A percentile compares a stretch with the other conserved stretches of the same genome.
phyloP scores from a whole-genome alignment of 106 monocot genomes.

The Dioscorea dumetorum region DNA sequence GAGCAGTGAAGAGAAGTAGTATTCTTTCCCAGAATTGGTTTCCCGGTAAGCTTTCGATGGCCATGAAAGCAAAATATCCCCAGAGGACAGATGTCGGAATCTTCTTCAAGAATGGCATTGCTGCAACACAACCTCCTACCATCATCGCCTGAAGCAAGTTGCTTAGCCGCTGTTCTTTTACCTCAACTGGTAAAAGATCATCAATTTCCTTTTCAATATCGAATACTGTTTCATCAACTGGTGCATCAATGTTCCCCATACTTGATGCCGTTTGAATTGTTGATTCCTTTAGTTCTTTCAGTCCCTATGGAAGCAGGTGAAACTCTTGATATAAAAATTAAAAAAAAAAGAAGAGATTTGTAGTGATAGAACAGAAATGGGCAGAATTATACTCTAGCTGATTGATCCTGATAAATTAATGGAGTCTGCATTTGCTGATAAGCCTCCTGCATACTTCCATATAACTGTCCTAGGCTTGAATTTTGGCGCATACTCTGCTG shows the following conservation, averaged over 20 bases:
- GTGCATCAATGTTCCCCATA: slow-evolving; percentile 63
- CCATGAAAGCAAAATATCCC: slow-evolving; percentile 93
- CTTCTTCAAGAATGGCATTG: slow-evolving; percentile 69
- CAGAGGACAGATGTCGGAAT: slow-evolving; percentile 84
- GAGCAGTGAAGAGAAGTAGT: slow-evolving; percentile 77
- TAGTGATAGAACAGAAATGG: not conserved
- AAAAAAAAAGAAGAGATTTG: no score
- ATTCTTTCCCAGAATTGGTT: slow-evolving; percentile 96
- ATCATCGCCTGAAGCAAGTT: slow-evolving; percentile 61
- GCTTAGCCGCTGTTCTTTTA: slow-evolving; percentile 77
- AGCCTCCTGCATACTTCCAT: slow-evolving; percentile 70
- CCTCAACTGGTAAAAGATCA: slow-evolving; percentile 73
- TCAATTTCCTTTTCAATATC: slow-evolving; percentile 87
- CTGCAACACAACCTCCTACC: slow-evolving; percentile 75
- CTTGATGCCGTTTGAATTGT: slow-evolving; percentile 70
- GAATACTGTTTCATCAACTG: slow-evolving; percentile 64
- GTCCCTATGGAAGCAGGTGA: slow-evolving; percentile 19
- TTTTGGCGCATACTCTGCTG: slow-evolving; percentile 52
- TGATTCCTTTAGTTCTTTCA: slow-evolving; percentile 70
- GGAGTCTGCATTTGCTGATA: slow-evolving; percentile 86
- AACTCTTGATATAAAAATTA: not conserved
- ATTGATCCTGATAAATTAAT: slow-evolving; percentile 54
- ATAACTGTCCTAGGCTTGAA: slow-evolving; percentile 74
- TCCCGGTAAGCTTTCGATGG: slow-evolving; percentile 86
- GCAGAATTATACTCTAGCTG: slow-evolving; percentile 27